Conservation (phyloP, 1,139 yeast genomes). For the Suhomyces terraborum region DNA sequence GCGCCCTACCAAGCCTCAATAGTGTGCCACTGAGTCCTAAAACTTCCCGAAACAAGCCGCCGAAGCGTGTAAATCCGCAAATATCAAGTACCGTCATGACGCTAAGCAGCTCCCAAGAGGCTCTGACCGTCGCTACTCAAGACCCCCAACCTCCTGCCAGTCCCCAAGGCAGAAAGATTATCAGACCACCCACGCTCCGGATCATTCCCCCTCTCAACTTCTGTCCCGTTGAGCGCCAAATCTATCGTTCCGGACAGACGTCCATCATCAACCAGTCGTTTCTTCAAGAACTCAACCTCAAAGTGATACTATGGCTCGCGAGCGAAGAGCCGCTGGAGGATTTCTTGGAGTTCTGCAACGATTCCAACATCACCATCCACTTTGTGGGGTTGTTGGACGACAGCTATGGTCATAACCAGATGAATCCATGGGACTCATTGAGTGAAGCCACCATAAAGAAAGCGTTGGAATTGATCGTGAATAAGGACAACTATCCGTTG, state of each 20-base stretch:
- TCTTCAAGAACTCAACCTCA: conserved; percentile 68
- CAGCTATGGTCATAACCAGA: conserved; percentile 22
- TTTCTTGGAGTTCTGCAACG: conserved; percentile 77
- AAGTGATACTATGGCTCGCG: conserved; percentile 90
- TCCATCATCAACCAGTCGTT: conserved; percentile 90
- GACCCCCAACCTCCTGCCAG: background rate
- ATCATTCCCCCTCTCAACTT: conserved; percentile 93
- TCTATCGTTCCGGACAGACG: conserved; percentile 95
- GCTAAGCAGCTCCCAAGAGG: background rate
- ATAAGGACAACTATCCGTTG: conserved; percentile 75
- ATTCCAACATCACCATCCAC: conserved; percentile 64
- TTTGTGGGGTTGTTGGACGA: conserved; percentile 68
- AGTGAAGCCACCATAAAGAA: conserved; percentile 78
- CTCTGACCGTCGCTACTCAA: too few relatives aligned
- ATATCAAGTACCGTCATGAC: too few relatives aligned
- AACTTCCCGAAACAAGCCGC: too few relatives aligned
- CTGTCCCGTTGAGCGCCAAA: conserved; percentile 86
- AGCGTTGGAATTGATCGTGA: conserved; percentile 74
- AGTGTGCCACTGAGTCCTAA: too few relatives aligned
- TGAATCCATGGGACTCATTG: conserved; percentile 94
- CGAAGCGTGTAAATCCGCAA: too few relatives aligned
- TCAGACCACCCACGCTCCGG: conserved; percentile 55
- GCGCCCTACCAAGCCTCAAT: too few relatives aligned
- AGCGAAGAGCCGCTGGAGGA: conserved; percentile 94
- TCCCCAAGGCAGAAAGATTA: conserved; percentile 15